phyloP scores from a whole-genome alignment of 2,329 filamentous ascomycete genomes.

The Rosellinia necatrix region DNA sequence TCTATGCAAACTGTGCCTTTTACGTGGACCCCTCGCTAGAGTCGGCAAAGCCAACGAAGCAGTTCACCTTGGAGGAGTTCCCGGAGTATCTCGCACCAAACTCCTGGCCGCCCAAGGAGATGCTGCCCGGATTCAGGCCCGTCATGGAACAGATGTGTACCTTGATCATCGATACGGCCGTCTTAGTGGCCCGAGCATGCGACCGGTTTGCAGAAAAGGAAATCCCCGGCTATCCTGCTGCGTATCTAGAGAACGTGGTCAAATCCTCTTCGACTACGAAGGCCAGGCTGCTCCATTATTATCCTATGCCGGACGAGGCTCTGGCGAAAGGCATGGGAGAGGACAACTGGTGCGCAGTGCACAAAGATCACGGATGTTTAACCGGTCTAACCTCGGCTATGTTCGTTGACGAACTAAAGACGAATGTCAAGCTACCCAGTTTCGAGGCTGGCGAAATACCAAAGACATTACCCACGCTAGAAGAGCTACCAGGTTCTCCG shows the following conservation, averaged over 20 bases:
- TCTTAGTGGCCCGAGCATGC: constrained; percentile 86
- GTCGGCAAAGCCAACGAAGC: constrained; percentile 62
- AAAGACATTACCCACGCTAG: constrained; percentile 55
- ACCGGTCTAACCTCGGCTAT: constrained; percentile 94
- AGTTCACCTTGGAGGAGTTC: constrained; percentile 66
- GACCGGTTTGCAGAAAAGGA: constrained; percentile 82
- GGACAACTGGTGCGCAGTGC: constrained; percentile 93
- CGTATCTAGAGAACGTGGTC: constrained; percentile 87
- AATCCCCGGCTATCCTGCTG: constrained; percentile 73
- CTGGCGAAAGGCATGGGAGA: constrained; percentile 53
- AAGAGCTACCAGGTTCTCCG: constrained; percentile 75
- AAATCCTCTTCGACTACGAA: constrained; percentile 86
- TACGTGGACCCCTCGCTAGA: constrained; percentile 68
- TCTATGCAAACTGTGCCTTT: constrained; percentile 83
- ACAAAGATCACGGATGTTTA: constrained; percentile 89
- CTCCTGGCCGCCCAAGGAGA: constrained; percentile 75
- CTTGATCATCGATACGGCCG: constrained; percentile 87
- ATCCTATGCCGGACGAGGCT: constrained; percentile 60
- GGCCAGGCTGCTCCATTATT: constrained; percentile 91
- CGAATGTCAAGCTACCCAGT: constrained; percentile 42
- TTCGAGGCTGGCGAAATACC: constrained; percentile 42
- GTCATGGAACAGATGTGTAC: constrained; percentile 77
- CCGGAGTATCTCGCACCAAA: constrained; percentile 90
- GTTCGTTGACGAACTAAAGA: constrained; percentile 80
- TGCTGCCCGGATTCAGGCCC: constrained; percentile 75